Conservation (phyloP, 306 rosid species). For the Medicago lupulina region DNA sequence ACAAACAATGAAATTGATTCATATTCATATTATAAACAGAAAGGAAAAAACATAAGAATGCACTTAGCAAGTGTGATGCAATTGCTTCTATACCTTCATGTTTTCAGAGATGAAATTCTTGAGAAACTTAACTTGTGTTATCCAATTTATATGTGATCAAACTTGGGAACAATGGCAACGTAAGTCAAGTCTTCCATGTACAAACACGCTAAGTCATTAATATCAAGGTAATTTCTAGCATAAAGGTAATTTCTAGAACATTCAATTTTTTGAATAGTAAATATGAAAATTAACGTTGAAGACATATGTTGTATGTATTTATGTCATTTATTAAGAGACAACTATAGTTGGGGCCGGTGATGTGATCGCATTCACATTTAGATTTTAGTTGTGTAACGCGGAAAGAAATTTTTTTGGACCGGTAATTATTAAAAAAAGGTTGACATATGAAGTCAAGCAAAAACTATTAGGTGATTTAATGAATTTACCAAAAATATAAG, state of each 20-base stretch:
- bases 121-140: not conserved
- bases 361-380: constrained; percentile 10
- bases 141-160: not conserved
- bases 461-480: no score
- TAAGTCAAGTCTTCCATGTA: not conserved
- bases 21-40: not conserved
- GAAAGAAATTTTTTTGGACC: not conserved
- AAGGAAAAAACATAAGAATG: not conserved
- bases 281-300: no score
- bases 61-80: not conserved
- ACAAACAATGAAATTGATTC: no score
- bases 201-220: not conserved
- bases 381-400: not conserved
- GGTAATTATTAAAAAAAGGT: not conserved
- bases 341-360: not conserved
- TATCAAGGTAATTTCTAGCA: not conserved
- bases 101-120: constrained; percentile 2
- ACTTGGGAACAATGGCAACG: not conserved
- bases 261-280: no score
- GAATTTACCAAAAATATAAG: no score
- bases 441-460: constrained; percentile 7
- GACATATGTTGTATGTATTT: no score
- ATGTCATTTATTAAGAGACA: not conserved
- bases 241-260: no score
- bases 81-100: constrained; percentile 41